These are phyloP conservation scores for Goffeauzyma gilvescens DNA, from an alignment of 768 basidiomycete species.

Conservation along the genomic window DNA sequence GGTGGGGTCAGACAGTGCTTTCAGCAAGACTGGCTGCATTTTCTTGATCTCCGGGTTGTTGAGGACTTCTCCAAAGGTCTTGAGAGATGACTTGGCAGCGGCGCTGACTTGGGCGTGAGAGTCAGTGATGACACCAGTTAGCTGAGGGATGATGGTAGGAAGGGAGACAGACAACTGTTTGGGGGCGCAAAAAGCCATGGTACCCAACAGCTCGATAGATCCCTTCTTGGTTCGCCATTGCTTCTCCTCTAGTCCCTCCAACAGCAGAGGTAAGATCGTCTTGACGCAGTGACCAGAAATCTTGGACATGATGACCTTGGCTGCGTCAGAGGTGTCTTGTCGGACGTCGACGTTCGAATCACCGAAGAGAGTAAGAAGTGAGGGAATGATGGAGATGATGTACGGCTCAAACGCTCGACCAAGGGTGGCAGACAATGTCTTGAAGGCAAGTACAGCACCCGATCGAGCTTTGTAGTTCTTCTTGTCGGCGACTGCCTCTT, in stretches of 20 bases:
- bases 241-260: slow-evolving; percentile 85
- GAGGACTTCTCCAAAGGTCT: slow-evolving; percentile 95
- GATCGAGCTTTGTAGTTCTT: slow-evolving; percentile 69
- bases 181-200: slow-evolving; percentile 98
- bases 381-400: slow-evolving; percentile 60
- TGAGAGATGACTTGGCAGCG: slow-evolving; percentile 84
- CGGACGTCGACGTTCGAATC: slow-evolving; percentile 72
- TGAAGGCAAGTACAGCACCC: slow-evolving; percentile 86
- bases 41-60: slow-evolving; percentile 91
- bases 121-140: slow-evolving; percentile 86
- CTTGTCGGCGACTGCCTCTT: slow-evolving; percentile 67
- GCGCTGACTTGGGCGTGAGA: slow-evolving; percentile 88
- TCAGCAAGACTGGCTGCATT: slow-evolving; percentile 70
- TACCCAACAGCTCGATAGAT: slow-evolving; percentile 84
- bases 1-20: slow-evolving; percentile 82
- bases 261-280: slow-evolving; percentile 69
- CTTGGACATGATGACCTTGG: slow-evolving; percentile 83
- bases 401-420: slow-evolving; percentile 89
- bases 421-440: slow-evolving; percentile 68
- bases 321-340: slow-evolving; percentile 79
- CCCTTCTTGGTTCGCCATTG: slow-evolving; percentile 94
- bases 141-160: slow-evolving; percentile 86
- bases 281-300: slow-evolving; percentile 84
- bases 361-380: slow-evolving; percentile 67
- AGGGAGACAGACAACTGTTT: slow-evolving; percentile 82